phyloP scores from a whole-genome alignment of 306 rosid genomes.

The Acmispon strigosus region DNA sequence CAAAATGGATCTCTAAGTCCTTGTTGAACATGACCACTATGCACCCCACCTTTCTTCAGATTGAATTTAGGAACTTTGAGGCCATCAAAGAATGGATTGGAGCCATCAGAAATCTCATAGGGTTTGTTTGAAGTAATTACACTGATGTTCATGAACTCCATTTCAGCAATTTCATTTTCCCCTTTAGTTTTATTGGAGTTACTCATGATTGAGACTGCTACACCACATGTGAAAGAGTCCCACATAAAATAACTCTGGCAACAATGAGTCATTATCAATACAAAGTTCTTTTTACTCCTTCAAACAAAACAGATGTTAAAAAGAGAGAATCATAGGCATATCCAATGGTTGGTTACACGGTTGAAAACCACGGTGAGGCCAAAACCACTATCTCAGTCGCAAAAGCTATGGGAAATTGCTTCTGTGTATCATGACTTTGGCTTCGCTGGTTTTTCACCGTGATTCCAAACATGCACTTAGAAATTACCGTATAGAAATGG shows the following conservation, averaged over 20 bases:
- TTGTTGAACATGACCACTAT: conserved; percentile 82
- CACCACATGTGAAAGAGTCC: conserved; percentile 82
- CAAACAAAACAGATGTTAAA: neutral
- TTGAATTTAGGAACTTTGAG: conserved; percentile 52
- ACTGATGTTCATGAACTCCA: conserved; percentile 81
- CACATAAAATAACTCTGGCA: conserved; percentile 90
- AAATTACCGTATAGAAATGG: conserved; percentile 61
- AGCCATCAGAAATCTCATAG: conserved; percentile 65
- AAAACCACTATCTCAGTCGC: no score
- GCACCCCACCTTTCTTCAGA: conserved; percentile 60
- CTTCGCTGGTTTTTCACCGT: no score
- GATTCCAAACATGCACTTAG: no score
- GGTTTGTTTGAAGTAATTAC: conserved; percentile 84
- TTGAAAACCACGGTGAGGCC: no score
- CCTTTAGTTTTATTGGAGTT: conserved; percentile 37
- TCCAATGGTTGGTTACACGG: neutral
- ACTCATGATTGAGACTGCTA: conserved; percentile 77
- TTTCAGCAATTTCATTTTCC: conserved; percentile 77
- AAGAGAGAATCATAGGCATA: neutral
- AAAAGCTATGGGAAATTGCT: no score
- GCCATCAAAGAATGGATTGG: conserved; percentile 79
- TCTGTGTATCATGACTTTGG: no score
- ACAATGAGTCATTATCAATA: neutral
- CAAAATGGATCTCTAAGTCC: conserved; percentile 79
- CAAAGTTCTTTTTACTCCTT: conserved; percentile 6